phyloP scores from a whole-genome alignment of 164 flowering plant genomes.

The Echeveria elegans region DNA sequence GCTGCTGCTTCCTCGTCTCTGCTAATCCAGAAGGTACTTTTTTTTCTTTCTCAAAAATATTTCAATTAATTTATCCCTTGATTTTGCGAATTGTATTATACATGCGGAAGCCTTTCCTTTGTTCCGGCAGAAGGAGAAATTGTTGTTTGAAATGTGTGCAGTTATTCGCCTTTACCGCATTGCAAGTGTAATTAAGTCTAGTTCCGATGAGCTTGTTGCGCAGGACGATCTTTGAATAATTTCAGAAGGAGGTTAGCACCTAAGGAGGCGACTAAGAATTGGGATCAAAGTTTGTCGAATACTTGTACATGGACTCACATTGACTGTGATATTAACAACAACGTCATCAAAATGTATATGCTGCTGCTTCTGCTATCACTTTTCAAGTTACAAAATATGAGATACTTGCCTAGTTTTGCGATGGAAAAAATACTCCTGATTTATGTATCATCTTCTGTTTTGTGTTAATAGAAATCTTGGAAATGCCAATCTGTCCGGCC shows the following conservation, averaged over 20 bases:
- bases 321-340: conserved; percentile 46
- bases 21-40: conserved; percentile 1
- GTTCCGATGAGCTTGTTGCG: no score
- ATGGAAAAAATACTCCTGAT: neutral
- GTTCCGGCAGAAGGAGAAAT: no score
- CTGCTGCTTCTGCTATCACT: neutral
- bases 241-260: neutral
- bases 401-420: no score
- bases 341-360: conserved; percentile 69
- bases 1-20: neutral
- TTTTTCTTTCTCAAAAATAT: neutral
- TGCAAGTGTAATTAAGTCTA: no score
- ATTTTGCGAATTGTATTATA: neutral
- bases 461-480: conserved; percentile 58
- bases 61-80: neutral
- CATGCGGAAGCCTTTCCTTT: neutral
- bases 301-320: conserved; percentile 87
- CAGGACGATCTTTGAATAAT: neutral
- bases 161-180: no score
- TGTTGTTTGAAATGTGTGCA: neutral
- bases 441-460: neutral
- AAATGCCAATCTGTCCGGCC: conserved; percentile 65
- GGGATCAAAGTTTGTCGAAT: conserved; percentile 80
- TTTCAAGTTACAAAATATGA: no score
- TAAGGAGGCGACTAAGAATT: conserved; percentile 27